A percentile compares a stretch with the other conserved stretches of the same genome.
Evolutionary conservation across 805 yeast species (phyloP).

Genomic region (Candida incommunis): DNA sequence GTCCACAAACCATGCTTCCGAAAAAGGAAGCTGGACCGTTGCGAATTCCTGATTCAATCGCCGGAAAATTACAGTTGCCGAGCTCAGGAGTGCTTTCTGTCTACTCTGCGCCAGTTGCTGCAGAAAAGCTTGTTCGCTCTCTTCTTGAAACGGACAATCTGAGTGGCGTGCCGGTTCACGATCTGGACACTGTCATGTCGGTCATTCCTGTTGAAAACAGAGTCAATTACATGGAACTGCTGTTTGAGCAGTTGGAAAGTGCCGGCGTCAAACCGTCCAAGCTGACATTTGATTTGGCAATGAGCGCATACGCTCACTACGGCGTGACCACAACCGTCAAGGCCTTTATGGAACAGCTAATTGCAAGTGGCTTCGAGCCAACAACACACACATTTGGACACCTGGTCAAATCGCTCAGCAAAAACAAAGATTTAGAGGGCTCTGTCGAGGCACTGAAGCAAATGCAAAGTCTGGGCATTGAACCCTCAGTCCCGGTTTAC

Average conservation of each 20-base stretch:
- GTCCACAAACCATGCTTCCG: neutral
- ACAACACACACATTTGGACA: slow-evolving; percentile 19
- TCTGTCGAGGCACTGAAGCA: slow-evolving; percentile 11
- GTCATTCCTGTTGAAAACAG: neutral
- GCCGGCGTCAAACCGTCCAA: slow-evolving; percentile 8
- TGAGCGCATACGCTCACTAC: slow-evolving; percentile 21
- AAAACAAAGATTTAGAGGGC: slow-evolving; percentile 13
- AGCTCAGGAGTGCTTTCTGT: neutral
- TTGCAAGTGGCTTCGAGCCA: slow-evolving; percentile 11
- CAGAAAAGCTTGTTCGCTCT: neutral
- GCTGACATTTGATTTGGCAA: slow-evolving; percentile 13
- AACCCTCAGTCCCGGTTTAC: slow-evolving; percentile 25
- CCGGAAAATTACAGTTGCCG: neutral
- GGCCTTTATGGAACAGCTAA: slow-evolving; percentile 11
- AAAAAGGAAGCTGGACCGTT: neutral
- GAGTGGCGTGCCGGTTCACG: neutral
- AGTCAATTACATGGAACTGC: neutral
- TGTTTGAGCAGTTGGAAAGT: slow-evolving; percentile 14
- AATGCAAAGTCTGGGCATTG: slow-evolving; percentile 13
- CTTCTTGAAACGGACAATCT: neutral
- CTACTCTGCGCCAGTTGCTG: neutral
- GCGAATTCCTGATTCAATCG: neutral
- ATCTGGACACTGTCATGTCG: neutral
- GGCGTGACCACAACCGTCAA: slow-evolving; percentile 10
- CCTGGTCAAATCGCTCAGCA: slow-evolving; percentile 18